Evolutionary conservation across 306 rosid genomes (phyloP), one percentile per base, ranked within the genome.

Genomic region (Psophocarpus tetragonolobus): DNA sequence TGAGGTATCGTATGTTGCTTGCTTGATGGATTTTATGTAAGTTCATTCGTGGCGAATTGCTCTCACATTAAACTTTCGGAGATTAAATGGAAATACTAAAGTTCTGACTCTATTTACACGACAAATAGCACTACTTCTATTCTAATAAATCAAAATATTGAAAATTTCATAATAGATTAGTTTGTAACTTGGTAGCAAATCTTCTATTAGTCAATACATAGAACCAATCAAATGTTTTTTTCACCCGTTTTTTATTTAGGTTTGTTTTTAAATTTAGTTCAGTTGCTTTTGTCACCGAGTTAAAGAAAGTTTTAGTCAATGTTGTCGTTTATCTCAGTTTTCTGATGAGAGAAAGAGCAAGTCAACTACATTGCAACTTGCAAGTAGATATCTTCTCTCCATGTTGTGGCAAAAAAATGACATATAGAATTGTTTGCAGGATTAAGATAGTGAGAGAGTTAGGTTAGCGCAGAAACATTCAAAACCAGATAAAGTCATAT

Each of bases 341-440:
- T 71, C 24, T 6, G 12, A 11, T 17, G 29, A 60, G 63, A 24
- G 32, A 63, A 39, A 73, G 48, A 17, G 48, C 21, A 64, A 63
- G 74, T 80, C 79, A 73, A 73, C 74, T 78, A 13, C n/a, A n/a
- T n/a, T 53, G 60, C n/a, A n/a, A n/a, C n/a, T 51, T 27, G 60
- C 58, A 63, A 30, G 75, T 73, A 21, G 70, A 80, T 58, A 33
- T 61, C 20, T 63, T 60, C 8, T 0, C 30, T 38, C 42, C 74
- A 26, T 70, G 76, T 30, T 30, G 61, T 45, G 42, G 57, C 75
- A 64, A 77, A 65, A 71, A 33, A 75, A 75, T 68, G 77, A 81
- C 73, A 81, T 75, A 20, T 26, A 68, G 8, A 30, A 61, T 75
- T 81, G 61, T 67, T 27, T 67, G 44, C 53, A 66, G 4, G 36